phyloP scores from a whole-genome alignment of 2,329 filamentous ascomycete genomes.

The Furcasterigmium sp. region DNA sequence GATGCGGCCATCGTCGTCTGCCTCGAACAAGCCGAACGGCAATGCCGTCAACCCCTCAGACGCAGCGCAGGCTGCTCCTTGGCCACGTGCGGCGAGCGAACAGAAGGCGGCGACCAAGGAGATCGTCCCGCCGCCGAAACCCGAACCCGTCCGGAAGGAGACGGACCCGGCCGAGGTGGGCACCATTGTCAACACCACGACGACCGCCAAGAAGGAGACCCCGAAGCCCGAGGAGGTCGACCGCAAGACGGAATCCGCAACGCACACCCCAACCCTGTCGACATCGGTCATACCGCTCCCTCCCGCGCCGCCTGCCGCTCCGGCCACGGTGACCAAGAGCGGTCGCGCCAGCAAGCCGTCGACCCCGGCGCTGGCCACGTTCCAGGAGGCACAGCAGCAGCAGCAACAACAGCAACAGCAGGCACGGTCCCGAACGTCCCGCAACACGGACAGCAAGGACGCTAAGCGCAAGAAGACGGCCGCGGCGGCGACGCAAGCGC shows the following conservation, averaged over 20 bases:
- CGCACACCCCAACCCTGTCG: background rate
- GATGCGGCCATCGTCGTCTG: constrained; percentile 52
- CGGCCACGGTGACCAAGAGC: constrained; percentile 54
- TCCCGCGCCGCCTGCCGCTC: constrained; percentile 31
- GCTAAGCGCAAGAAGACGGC: constrained; percentile 54
- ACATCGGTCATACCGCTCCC: constrained; percentile 30
- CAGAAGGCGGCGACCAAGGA: constrained; percentile 20
- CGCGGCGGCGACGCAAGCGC: constrained; percentile 29
- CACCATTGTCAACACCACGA: constrained; percentile 18
- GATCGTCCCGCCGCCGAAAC: constrained; percentile 8
- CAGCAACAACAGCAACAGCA: constrained; percentile 12
- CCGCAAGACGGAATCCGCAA: constrained; percentile 24
- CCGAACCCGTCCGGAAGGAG: constrained; percentile 15
- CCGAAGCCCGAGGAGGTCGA: constrained; percentile 30
- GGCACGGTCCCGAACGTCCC: constrained; percentile 50
- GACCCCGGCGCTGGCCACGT: constrained; percentile 55
- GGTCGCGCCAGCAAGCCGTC: constrained; percentile 63
- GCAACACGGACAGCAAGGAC: constrained; percentile 33
- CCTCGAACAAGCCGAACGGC: constrained; percentile 57
- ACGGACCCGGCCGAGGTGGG: constrained; percentile 17
- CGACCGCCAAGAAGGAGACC: constrained; percentile 36
- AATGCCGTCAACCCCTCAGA: constrained; percentile 33
- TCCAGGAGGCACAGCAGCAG: constrained; percentile 44
- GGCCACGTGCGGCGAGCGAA: constrained; percentile 19
- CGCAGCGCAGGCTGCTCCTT: constrained; percentile 15